A percentile compares a stretch with the other conserved stretches of the same genome.
phyloP scores from a whole-genome alignment of 163 green algal genomes.

The Chlorella variabilis region DNA sequence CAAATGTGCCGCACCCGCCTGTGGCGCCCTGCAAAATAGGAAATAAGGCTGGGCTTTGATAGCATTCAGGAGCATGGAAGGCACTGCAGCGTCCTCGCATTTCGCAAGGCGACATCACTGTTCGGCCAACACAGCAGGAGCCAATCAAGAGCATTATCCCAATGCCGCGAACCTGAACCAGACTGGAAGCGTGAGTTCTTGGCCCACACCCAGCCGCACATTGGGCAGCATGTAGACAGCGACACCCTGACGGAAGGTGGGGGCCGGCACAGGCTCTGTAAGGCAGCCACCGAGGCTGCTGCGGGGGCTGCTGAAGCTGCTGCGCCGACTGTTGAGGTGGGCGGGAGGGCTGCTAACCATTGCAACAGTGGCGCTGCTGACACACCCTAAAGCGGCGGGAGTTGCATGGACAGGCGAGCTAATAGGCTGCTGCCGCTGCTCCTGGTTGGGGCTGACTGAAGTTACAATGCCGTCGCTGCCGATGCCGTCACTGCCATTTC shows the following conservation, averaged over 20 bases:
- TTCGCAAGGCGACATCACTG: too few species aligned
- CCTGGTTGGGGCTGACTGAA: too few species aligned
- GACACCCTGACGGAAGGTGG: neutral
- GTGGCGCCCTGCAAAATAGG: slow-evolving; percentile 30
- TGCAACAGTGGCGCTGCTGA: neutral
- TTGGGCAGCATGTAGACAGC: neutral
- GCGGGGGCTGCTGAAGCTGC: neutral
- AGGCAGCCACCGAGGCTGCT: neutral
- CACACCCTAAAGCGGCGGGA: neutral
- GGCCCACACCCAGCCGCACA: slow-evolving; percentile 14
- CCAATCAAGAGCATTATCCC: too few species aligned
- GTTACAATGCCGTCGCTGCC: neutral
- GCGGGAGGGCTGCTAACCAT: neutral
- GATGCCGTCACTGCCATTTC: neutral
- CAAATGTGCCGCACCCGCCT: slow-evolving; percentile 9
- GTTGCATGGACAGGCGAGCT: neutral
- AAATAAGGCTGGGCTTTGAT: too few species aligned
- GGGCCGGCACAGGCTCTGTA: neutral
- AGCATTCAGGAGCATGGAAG: too few species aligned
- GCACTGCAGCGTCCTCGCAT: too few species aligned
- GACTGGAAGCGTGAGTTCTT: slow-evolving; percentile 18
- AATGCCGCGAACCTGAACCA: slow-evolving; percentile 36
- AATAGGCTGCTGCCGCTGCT: neutral
- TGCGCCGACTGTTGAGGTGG: neutral
- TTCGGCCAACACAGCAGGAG: too few species aligned